phyloP scores from a whole-genome alignment of 352 stramenopile species.

The Phytophthora chlamydospora region DNA sequence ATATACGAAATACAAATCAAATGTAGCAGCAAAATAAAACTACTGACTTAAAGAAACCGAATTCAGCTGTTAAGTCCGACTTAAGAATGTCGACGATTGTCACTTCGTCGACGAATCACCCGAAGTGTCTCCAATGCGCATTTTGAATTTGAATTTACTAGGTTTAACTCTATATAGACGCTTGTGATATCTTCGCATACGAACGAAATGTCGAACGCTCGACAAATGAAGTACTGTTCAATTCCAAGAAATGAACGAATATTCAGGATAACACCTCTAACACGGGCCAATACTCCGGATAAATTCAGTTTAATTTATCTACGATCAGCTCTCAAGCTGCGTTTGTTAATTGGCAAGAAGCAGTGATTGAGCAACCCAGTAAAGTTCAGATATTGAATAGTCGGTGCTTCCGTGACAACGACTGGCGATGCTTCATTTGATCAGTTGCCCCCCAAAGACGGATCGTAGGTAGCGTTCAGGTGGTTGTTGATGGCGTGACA shows the following conservation, averaged over 20 bases:
- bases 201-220: slow-evolving; percentile 8
- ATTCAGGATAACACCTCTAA: too few relatives aligned
- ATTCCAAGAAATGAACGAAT: background rate
- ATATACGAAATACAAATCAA: too few relatives aligned
- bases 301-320: background rate
- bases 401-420: background rate
- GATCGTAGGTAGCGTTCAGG: background rate
- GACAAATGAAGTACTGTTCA: slow-evolving; percentile 5
- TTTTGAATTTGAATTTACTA: too few relatives aligned
- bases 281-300: background rate
- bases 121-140: too few relatives aligned
- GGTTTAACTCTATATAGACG: too few relatives aligned
- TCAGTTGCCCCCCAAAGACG: background rate
- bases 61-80: too few relatives aligned
- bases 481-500: too few relatives aligned
- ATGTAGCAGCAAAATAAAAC: too few relatives aligned
- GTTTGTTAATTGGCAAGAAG: slow-evolving; percentile 18
- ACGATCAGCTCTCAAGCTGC: slow-evolving; percentile 9
- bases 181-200: slow-evolving; percentile 10
- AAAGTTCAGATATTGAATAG: slow-evolving; percentile 14
- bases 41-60: too few relatives aligned
- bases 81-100: too few relatives aligned
- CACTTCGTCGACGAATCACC: too few relatives aligned
- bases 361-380: slow-evolving; percentile 3
- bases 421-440: background rate